These are phyloP conservation scores for Syncephalastrum racemosum DNA, from an alignment of 371 early-diverging fungal species.

Conservation along the genomic window DNA sequence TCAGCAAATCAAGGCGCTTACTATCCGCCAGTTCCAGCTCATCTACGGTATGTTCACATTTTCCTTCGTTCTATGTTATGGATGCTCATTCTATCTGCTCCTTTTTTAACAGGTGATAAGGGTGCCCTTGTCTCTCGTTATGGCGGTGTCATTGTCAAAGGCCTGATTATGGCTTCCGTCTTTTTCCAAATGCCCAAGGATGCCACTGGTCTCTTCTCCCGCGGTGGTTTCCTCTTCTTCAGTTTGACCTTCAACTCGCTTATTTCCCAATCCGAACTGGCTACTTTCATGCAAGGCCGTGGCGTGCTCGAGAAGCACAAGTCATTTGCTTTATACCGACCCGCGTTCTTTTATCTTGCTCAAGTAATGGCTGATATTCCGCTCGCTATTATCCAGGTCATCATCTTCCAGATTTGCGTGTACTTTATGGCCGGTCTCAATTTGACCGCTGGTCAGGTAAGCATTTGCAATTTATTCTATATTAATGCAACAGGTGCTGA, in stretches of 20 bases:
- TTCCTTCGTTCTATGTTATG: background rate
- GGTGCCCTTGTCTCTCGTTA: slow-evolving; percentile 51
- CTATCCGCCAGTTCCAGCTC: slow-evolving; percentile 53
- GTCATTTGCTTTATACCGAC: slow-evolving; percentile 62
- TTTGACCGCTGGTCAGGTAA: slow-evolving; percentile 49
- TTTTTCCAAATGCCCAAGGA: slow-evolving; percentile 56
- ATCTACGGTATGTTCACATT: slow-evolving; percentile 10
- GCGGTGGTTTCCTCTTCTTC: slow-evolving; percentile 65
- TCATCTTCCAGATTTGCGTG: slow-evolving; percentile 38
- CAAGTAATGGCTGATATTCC: slow-evolving; percentile 53
- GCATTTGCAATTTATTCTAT: background rate
- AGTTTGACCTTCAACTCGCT: slow-evolving; percentile 61
- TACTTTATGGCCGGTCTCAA: slow-evolving; percentile 65
- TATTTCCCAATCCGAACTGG: slow-evolving; percentile 55
- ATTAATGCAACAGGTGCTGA: background rate
- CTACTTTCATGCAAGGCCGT: slow-evolving; percentile 56
- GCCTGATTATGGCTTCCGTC: slow-evolving; percentile 66
- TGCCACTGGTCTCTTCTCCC: slow-evolving; percentile 62
- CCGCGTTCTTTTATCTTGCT: slow-evolving; percentile 60
- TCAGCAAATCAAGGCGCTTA: slow-evolving; percentile 46
- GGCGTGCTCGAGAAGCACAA: slow-evolving; percentile 70
- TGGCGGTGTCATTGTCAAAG: slow-evolving; percentile 57
- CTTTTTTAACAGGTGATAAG: slow-evolving; percentile 44
- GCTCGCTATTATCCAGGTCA: slow-evolving; percentile 43
- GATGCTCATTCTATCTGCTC: slow-evolving; percentile 13